A percentile compares a stretch with the other conserved stretches of the same genome.
phyloP scores from a whole-genome alignment of 768 basidiomycete species.

The Gyrodon lividus region DNA sequence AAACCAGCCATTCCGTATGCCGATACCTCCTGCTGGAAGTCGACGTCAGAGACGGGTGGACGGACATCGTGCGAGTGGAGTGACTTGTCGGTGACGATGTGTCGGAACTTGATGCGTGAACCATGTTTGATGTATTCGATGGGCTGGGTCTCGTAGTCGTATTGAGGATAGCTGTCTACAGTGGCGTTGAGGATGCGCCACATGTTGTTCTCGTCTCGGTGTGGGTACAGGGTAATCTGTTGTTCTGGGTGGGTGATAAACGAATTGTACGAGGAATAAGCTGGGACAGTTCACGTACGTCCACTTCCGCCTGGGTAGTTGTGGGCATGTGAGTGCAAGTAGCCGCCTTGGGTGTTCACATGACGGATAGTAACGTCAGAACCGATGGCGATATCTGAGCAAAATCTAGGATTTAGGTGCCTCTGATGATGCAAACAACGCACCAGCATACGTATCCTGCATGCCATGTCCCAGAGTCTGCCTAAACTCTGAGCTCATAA shows the following conservation, averaged over 20 bases:
- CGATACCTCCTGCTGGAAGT: constrained; percentile 98
- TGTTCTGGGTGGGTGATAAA: constrained; percentile 61
- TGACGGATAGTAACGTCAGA: constrained; percentile 84
- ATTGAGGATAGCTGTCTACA: constrained; percentile 37
- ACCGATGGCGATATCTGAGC: constrained; percentile 78
- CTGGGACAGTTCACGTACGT: constrained; percentile 57
- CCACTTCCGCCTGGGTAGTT: constrained; percentile 87
- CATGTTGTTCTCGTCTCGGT: constrained; percentile 94
- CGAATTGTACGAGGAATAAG: not conserved
- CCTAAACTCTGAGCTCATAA: constrained; percentile 99
- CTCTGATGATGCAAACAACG: constrained; percentile 20
- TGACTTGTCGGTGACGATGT: constrained; percentile 76
- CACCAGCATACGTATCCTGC: constrained; percentile 90
- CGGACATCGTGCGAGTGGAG: constrained; percentile 95
- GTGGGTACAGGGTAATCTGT: constrained; percentile 98
- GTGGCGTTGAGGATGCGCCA: constrained; percentile 87
- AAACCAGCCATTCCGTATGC: constrained; percentile 89
- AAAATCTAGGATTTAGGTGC: not conserved
- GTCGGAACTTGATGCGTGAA: constrained; percentile 76
- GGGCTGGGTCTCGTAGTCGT: constrained; percentile 51
- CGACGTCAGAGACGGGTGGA: constrained; percentile 94
- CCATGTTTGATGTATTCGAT: constrained; percentile 64
- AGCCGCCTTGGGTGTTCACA: constrained; percentile 97
- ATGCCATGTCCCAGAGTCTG: constrained; percentile 88
- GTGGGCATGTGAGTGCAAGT: constrained; percentile 92